Evolutionary conservation across 257 asterid genomes (phyloP), one percentile per base, ranked within the genome.

Genomic region (Mentha longifolia): DNA sequence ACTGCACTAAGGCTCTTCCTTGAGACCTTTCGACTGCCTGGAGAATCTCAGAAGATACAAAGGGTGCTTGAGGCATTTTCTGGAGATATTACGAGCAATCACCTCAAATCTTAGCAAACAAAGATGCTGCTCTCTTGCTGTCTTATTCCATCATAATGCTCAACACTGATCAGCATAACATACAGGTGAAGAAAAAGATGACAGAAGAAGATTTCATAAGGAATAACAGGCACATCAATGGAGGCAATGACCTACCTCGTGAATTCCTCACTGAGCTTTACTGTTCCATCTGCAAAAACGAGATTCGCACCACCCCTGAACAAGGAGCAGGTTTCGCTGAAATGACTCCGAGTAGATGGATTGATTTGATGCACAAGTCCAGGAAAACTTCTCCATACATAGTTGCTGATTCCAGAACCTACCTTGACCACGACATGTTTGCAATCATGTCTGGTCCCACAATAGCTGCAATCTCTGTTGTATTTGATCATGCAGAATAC

Each of bases 381-480:
- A 88, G 72, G 73, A 91, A 86, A 76, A 89, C 83, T 65, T 82
- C 95, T 75, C 96, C 88, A 4, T 91, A 87, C 76, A 86, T 89
- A 41, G 84, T 87, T 65, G 80, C 95, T 42, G 97, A 89, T 84
- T 89, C 96, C 41, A 86, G 89, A 78, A 86, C 98, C 68, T 78
- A 87, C 82, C 96, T 91, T 71, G 98, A 93, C 83, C 97, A 89
- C 67, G 96, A 93, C 85, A 89, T 93, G 97, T 93, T 93, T 79
- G 97, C 98, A 22, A 91, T 89, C 78, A 87, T 93, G 96, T 93
- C 98, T 13, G 98, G 98, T 65, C 98, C 98, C 16, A 93, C 97
- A 41, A 89, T 93, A 81, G 98, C 98, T 73, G 98, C 98, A 45
- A 86, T 93, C 74, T 93, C 98, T 28, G 97, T 93, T 51, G 98